Percentiles rank a stretch among this genome's conserved stretches.
Evolutionary conservation across 2,329 filamentous ascomycete genomes (phyloP).

Genomic region (Aspergillus ibericus): DNA sequence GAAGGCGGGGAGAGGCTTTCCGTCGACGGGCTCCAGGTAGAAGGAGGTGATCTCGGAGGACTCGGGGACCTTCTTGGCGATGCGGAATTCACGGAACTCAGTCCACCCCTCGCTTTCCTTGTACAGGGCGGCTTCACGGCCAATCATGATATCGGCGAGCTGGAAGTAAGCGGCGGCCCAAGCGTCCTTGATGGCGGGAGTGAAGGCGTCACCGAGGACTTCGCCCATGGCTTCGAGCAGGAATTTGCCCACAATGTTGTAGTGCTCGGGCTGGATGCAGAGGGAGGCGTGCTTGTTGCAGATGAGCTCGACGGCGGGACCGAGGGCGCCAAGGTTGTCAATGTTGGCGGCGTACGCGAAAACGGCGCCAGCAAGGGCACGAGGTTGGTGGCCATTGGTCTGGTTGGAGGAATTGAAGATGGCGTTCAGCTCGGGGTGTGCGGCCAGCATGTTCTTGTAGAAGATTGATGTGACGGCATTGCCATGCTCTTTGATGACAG

Average conservation of each 20-base stretch:
- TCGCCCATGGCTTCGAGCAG: conserved; percentile 66
- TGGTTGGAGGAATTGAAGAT: conserved; percentile 74
- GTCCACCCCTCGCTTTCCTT: conserved; percentile 62
- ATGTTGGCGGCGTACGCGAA: conserved; percentile 72
- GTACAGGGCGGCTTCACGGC: conserved; percentile 64
- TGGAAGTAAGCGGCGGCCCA: conserved; percentile 74
- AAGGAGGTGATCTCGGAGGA: conserved; percentile 69
- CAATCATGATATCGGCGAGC: conserved; percentile 71
- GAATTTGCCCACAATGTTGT: conserved; percentile 68
- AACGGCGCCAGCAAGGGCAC: conserved; percentile 68
- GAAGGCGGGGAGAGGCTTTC: conserved; percentile 61
- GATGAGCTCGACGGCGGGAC: conserved; percentile 63
- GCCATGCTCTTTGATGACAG: conserved; percentile 67
- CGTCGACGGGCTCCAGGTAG: conserved; percentile 65
- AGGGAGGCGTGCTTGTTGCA: conserved; percentile 75
- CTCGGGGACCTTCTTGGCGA: conserved; percentile 65
- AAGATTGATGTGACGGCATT: conserved; percentile 68
- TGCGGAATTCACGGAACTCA: conserved; percentile 66
- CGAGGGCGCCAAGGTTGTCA: conserved; percentile 63
- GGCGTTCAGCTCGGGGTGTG: conserved; percentile 66
- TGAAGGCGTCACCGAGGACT: conserved; percentile 68
- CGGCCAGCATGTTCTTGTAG: conserved; percentile 67
- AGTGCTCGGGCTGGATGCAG: conserved; percentile 67
- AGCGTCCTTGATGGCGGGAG: conserved; percentile 62
- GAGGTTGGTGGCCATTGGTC: conserved; percentile 64